Evolutionary conservation across 805 yeast genomes (phyloP), one percentile per base, ranked within the genome.

Genomic region (Candida xyloterini): DNA sequence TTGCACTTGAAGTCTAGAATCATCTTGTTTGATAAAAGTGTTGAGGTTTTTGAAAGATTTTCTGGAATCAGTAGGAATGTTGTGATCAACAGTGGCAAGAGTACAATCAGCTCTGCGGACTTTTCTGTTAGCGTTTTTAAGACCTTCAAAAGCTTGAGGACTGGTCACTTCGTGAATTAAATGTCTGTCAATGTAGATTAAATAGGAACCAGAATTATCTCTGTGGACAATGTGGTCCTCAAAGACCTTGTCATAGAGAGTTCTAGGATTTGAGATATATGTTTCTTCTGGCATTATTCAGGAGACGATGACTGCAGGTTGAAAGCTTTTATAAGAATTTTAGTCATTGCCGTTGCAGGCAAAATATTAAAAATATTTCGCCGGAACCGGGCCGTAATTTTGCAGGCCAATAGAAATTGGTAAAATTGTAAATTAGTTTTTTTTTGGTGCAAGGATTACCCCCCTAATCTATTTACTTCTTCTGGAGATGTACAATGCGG

Each of bases 101-200:
- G 97, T 88, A 69, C 96, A 86, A 65, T 90, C 96, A 7, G 74
- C 71, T 70, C 99, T 80, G 73, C 99, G 84, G 38, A 93, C 96
- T 43, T 65, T 63, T 72, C 99, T 82, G 33, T 84, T 86, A 11
- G 97, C 96, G 57, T 80, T 84, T 48, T 73, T 76, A 55, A 93
- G 76, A 35, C 99, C 99, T 69, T 93, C 99, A 60, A 93, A 93
- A 9, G 99, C 99, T 67, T 93, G 99, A 25, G 99, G 99, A 21
- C 98, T 91, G 2, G 99, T 93, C 38, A 93, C 99, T 69, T 93
- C 99, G 65, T 93, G 99, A 35, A 93, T 96, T 52, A 93, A 73
- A 66, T 93, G 99, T 68, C 99, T 86, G 68, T 93, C 99, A 44
- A 93, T 91, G 66, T 87, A 93, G 46, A 93, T 67, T 47, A 93